Percentiles rank a stretch among this genome's conserved stretches.
These are phyloP conservation scores for Lumnitzera littorea DNA, from an alignment of 345 rosid species.

Conservation along the genomic window DNA sequence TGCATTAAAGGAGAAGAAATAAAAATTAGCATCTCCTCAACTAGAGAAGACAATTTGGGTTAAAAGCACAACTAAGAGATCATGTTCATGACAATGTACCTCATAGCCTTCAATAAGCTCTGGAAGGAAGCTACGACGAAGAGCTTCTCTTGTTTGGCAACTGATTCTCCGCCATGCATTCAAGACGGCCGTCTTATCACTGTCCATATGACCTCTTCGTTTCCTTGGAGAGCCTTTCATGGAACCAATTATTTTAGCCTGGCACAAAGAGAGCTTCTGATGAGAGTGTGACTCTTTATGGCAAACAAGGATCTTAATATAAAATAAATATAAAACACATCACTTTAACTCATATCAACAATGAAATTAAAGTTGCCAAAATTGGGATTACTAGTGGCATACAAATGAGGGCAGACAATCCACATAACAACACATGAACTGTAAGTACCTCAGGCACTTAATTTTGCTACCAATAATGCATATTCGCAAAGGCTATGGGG, in stretches of 20 bases:
- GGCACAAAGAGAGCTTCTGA: slow-evolving; percentile 8
- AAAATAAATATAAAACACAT: neutral
- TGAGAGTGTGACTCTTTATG: no score
- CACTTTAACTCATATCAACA: no score
- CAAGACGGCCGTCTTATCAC: slow-evolving; percentile 60
- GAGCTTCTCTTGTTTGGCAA: slow-evolving; percentile 81
- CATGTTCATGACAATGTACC: slow-evolving; percentile 28
- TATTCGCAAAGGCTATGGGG: no score
- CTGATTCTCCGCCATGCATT: slow-evolving; percentile 80
- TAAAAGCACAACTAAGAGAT: neutral
- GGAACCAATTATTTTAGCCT: slow-evolving; percentile 61
- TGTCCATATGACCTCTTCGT: slow-evolving; percentile 48
- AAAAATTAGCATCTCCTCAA: neutral
- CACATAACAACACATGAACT: no score
- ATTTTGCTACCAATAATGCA: no score
- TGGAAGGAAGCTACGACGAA: slow-evolving; percentile 80
- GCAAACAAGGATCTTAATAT: neutral
- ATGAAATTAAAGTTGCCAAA: no score
- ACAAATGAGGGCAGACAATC: no score
- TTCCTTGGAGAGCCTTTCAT: slow-evolving; percentile 32
- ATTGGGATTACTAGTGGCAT: no score
- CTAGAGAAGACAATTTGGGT: neutral
- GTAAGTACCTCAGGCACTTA: no score
- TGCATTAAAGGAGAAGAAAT: no score
- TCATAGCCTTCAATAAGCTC: slow-evolving; percentile 76